Base-by-base conservation (phyloP, 73 alveolate species). In the Tetrahymena thermophila region DNA sequence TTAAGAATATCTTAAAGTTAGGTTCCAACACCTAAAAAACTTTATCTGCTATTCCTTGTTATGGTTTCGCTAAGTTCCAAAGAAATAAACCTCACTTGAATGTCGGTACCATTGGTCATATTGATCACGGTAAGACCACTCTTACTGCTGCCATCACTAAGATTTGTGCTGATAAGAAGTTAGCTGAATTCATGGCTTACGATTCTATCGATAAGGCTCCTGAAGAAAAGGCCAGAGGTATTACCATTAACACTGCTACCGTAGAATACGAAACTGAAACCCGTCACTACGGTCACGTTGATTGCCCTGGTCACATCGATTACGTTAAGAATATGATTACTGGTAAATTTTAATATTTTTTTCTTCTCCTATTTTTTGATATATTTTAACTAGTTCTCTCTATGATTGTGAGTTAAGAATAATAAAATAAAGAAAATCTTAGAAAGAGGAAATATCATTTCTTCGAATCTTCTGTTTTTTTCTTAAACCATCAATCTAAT, bases 301-400 rank as follows among this genome's bases (percentile, higher is more conserved):
- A 98, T 96, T 98, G 99, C 98, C 99, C 99, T 28, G 99, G 99
- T 85, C 99, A 98, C 97, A 98, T 99, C 40, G 99, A 98, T 96
- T 98, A 98, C 96, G 99, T 98, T 56, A 98, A 98, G 98, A 98
- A 98, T 96, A 98, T 98, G 99, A 98, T 98, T 94, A 98, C 99
- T 84, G 99, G 98, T 71, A 71, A 71, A 71, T 71, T 71, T 71
- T 71, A 28, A 28, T 23, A 1, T 9, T 10, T 71, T 71, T 71
- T 71, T 71, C 37, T 71, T 71, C 89, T 71, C 89, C 89, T 71
- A 28, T 28, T 13, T 19, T 71, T 71, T 71, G 42, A 71, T 71
- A 28, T 71, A 50, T 71, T 71, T 71, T 23, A 71, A 42, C 37
- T 28, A 71, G 89, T 25, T 71, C 89, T 71, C 89, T 71, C 89